Evolutionary conservation across 768 basidiomycete genomes (phyloP).

Genomic region (Suillus fuscotomentosus): DNA sequence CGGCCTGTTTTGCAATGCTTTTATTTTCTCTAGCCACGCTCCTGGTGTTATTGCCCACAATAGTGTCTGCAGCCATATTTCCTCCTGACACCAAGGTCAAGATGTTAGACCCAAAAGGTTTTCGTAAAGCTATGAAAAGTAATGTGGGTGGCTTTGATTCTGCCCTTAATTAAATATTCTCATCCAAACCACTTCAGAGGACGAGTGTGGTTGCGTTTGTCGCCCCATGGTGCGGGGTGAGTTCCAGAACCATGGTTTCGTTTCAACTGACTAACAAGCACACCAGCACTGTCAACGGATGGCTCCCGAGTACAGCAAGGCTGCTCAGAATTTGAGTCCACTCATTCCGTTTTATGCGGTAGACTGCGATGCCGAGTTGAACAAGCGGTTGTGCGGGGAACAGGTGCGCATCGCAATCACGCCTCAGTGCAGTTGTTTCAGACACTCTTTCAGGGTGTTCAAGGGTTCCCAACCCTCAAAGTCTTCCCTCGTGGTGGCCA

Average conservation of each 20-base stretch:
- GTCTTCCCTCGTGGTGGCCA: slow-evolving; percentile 78
- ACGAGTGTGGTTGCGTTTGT: slow-evolving; percentile 86
- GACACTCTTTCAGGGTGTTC: slow-evolving; percentile 48
- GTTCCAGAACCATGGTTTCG: slow-evolving; percentile 20
- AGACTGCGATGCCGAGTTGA: slow-evolving; percentile 84
- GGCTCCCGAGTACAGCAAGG: slow-evolving; percentile 83
- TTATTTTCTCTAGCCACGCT: slow-evolving; percentile 16
- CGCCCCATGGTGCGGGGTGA: slow-evolving; percentile 91
- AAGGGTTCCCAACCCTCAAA: slow-evolving; percentile 95
- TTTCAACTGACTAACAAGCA: neutral
- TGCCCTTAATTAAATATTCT: neutral
- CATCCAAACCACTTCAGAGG: slow-evolving; percentile 39
- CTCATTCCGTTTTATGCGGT: slow-evolving; percentile 88
- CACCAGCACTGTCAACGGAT: slow-evolving; percentile 79
- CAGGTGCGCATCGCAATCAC: slow-evolving; percentile 43
- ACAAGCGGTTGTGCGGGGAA: slow-evolving; percentile 80
- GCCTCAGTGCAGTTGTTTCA: neutral
- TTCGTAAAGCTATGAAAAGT: slow-evolving; percentile 68
- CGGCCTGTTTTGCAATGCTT: slow-evolving; percentile 17
- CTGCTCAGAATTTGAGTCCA: slow-evolving; percentile 75
- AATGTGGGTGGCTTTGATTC: slow-evolving; percentile 53
- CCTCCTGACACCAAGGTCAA: slow-evolving; percentile 62
- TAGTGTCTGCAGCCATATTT: slow-evolving; percentile 47
- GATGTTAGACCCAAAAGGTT: slow-evolving; percentile 67
- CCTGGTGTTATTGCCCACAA: slow-evolving; percentile 28